A percentile compares a stretch with the other conserved stretches of the same genome.
These are phyloP conservation scores for Russula sp. DNA, from an alignment of 768 basidiomycete species.

Conservation along the genomic window DNA sequence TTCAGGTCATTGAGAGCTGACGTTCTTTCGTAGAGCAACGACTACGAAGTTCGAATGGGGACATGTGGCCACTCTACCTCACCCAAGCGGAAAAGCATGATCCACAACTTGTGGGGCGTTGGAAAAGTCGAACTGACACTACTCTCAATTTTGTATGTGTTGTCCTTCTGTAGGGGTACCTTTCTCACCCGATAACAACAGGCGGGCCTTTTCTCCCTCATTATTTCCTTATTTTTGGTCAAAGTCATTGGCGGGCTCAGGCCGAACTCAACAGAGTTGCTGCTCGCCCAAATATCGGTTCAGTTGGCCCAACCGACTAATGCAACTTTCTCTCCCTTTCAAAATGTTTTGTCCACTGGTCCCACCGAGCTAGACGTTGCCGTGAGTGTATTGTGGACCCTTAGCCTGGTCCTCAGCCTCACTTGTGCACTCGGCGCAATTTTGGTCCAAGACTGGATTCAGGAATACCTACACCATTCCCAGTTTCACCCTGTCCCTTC, in stretches of 20 bases:
- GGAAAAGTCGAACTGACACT: conserved; percentile 2
- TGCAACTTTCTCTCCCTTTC: background rate
- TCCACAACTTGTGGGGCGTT: background rate
- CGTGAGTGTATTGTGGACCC: conserved; percentile 9
- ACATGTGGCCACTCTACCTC: conserved; percentile 9
- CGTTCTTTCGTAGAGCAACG: background rate
- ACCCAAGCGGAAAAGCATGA: conserved; percentile 3
- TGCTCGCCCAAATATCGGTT: conserved; percentile 5
- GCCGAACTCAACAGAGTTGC: background rate
- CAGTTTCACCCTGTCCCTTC: conserved; percentile 9
- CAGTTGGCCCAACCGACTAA: background rate
- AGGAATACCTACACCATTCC: conserved; percentile 2
- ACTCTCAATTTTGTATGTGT: conserved; percentile 5
- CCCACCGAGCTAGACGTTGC: background rate
- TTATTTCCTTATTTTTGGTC: conserved; percentile 1
- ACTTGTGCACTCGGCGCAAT: conserved; percentile 4
- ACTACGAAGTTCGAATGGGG: background rate
- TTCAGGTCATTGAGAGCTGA: background rate
- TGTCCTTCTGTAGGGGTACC: background rate
- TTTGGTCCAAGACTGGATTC: conserved; percentile 14
- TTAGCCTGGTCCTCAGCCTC: conserved; percentile 12
- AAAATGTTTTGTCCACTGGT: background rate
- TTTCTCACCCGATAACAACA: background rate
- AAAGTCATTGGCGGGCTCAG: background rate
- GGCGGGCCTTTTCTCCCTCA: conserved; percentile 10